Evolutionary conservation across 768 basidiomycete species (phyloP).

Genomic region (Hirschioporus abietinus): DNA sequence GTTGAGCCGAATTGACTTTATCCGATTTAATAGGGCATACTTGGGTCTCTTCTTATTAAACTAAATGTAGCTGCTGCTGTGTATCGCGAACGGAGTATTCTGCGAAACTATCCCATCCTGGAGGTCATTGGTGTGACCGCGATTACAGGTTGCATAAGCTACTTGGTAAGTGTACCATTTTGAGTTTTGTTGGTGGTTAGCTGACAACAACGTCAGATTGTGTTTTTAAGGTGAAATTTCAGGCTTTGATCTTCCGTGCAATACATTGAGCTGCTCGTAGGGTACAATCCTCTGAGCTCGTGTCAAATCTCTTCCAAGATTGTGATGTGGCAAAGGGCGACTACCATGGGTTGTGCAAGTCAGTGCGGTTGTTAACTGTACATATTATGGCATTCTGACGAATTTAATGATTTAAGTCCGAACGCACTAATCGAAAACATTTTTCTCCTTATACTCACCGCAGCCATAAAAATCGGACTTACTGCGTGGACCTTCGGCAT

Average conservation of each 20-base stretch:
- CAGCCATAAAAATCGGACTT: conserved; percentile 51
- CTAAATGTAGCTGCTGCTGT: conserved; percentile 61
- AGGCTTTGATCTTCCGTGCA: neutral
- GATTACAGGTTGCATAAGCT: conserved; percentile 66
- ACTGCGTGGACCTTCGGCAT: conserved; percentile 79
- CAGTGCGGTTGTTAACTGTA: conserved; percentile 19
- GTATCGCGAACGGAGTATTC: conserved; percentile 49
- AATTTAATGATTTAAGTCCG: conserved; percentile 35
- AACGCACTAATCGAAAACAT: conserved; percentile 63
- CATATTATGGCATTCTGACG: neutral
- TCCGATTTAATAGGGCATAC: conserved; percentile 42
- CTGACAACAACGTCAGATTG: conserved; percentile 37
- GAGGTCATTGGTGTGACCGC: conserved; percentile 61
- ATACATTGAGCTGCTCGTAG: conserved; percentile 26
- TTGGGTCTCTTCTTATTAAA: conserved; percentile 61
- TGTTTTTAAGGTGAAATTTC: conserved; percentile 49
- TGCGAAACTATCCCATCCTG: conserved; percentile 56
- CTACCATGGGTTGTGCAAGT: conserved; percentile 81
- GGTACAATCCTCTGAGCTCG: conserved; percentile 74
- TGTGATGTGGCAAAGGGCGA: conserved; percentile 64
- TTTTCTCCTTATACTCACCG: conserved; percentile 59
- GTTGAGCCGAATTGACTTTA: conserved; percentile 8
- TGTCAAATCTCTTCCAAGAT: conserved; percentile 79
- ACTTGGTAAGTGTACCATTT: conserved; percentile 41
- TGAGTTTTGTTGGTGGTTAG: neutral